These are phyloP conservation scores for Martiniozyma asiatica DNA, from an alignment of 1,139 yeast genomes.

Conservation along the genomic window DNA sequence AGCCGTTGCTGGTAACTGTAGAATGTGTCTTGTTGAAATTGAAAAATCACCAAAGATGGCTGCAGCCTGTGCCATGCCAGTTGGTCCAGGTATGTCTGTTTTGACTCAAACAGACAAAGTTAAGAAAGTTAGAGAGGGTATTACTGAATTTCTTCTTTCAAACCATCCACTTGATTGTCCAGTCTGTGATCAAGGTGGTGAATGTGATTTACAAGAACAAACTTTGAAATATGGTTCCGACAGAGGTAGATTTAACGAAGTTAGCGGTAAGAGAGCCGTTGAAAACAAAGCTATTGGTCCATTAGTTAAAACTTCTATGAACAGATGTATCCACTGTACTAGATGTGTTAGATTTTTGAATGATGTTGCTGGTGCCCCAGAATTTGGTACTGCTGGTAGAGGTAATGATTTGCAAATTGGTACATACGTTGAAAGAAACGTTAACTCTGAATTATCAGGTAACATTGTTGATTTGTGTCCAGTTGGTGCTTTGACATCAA, in stretches of 20 bases:
- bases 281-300: constrained; percentile 90
- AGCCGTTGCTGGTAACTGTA: constrained; percentile 90
- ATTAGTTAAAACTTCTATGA: constrained; percentile 81
- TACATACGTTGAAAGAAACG: constrained; percentile 74
- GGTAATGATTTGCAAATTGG: constrained; percentile 92
- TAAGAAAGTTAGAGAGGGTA: constrained; percentile 80
- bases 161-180: constrained; percentile 93
- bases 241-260: constrained; percentile 75
- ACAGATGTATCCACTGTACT: constrained; percentile 88
- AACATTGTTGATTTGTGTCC: constrained; percentile 85
- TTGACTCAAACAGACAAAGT: constrained; percentile 73
- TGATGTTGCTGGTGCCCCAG: constrained; percentile 90
- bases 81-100: constrained; percentile 80
- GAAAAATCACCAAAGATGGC: constrained; percentile 86
- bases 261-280: constrained; percentile 78
- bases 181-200: constrained; percentile 91
- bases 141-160: constrained; percentile 77
- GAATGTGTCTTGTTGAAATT: constrained; percentile 88
- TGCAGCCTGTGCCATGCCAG: constrained; percentile 90
- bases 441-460: constrained; percentile 79
- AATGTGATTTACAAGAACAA: constrained; percentile 87
- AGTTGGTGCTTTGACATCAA: constrained; percentile 83
- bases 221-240: constrained; percentile 75
- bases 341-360: constrained; percentile 85
- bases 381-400: constrained; percentile 79